A percentile compares a stretch with the other conserved stretches of the same genome.
phyloP scores from a whole-genome alignment of 768 basidiomycete species.

The Russula olivacea region DNA sequence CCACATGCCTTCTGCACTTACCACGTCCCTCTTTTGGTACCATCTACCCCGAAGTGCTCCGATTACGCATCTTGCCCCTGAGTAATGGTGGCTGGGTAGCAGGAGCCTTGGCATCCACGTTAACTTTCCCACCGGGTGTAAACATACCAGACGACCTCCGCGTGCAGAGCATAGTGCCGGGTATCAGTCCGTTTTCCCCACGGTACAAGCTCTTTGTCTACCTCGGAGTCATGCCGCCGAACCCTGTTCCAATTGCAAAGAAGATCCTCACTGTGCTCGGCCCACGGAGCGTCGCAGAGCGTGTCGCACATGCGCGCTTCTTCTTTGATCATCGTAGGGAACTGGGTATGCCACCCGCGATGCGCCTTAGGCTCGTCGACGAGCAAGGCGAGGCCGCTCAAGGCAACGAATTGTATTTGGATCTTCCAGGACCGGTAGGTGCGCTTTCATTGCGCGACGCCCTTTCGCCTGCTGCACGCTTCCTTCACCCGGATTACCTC shows the following conservation, averaged over 20 bases:
- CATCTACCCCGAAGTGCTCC: neutral
- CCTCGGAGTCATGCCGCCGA: conserved; percentile 14
- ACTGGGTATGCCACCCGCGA: conserved; percentile 3
- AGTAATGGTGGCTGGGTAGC: conserved; percentile 11
- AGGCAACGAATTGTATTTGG: conserved; percentile 16
- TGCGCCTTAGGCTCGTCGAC: conserved; percentile 14
- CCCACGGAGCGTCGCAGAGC: conserved; percentile 1
- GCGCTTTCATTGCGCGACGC: conserved; percentile 10
- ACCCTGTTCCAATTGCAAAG: conserved; percentile 11
- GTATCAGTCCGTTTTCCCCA: conserved; percentile 1
- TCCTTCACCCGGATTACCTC: conserved; percentile 19
- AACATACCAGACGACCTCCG: conserved; percentile 19
- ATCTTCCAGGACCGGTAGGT: conserved; percentile 2
- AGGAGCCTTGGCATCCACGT: neutral
- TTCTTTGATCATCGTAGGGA: conserved; percentile 21
- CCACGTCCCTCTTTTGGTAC: neutral
- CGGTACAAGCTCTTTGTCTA: conserved; percentile 14
- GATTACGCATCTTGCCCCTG: conserved; percentile 17
- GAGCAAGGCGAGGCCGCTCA: conserved; percentile 1
- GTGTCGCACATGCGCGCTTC: conserved; percentile 17
- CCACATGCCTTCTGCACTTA: neutral
- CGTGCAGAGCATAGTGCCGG: conserved; percentile 16
- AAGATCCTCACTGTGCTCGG: conserved; percentile 11
- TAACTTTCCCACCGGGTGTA: conserved; percentile 12
- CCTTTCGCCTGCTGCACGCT: conserved; percentile 11